A percentile compares a stretch with the other conserved stretches of the same genome.
These are phyloP conservation scores for Sphaceloma murrayae DNA, from an alignment of 2,329 filamentous ascomycete species.

Conservation along the genomic window DNA sequence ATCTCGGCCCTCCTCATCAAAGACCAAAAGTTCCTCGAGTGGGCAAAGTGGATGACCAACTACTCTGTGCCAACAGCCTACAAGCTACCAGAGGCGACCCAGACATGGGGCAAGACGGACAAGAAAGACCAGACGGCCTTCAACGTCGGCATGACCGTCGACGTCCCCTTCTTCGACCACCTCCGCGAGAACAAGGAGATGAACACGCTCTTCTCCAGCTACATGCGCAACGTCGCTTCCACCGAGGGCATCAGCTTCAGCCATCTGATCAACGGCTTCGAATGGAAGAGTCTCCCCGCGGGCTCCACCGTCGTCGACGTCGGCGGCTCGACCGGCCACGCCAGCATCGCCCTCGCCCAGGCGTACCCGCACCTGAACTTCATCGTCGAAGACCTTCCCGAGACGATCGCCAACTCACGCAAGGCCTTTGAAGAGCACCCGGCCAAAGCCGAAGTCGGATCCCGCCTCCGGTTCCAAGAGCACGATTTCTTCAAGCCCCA, in stretches of 20 bases:
- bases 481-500: slow-evolving; percentile 26
- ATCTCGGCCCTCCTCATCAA: slow-evolving; percentile 19
- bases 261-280: slow-evolving; percentile 46
- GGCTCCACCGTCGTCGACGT: slow-evolving; percentile 42
- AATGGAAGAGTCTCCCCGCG: slow-evolving; percentile 39
- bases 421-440: slow-evolving; percentile 1
- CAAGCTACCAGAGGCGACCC: slow-evolving; percentile 20
- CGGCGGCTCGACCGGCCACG: slow-evolving; percentile 38
- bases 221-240: slow-evolving; percentile 20
- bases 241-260: slow-evolving; percentile 46
- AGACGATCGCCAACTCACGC: slow-evolving; percentile 19
- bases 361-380: slow-evolving; percentile 36
- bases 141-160: slow-evolving; percentile 20
- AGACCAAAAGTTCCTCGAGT: slow-evolving; percentile 19
- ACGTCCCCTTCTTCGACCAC: slow-evolving; percentile 22
- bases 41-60: slow-evolving; percentile 20
- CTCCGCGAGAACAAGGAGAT: slow-evolving; percentile 20
- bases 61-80: slow-evolving; percentile 21
- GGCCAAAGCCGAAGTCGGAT: slow-evolving; percentile 17
- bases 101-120: slow-evolving; percentile 21
- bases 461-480: slow-evolving; percentile 19
- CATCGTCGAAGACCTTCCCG: slow-evolving; percentile 38
- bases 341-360: slow-evolving; percentile 34
- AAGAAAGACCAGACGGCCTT: slow-evolving; percentile 22
- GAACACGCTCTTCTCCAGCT: slow-evolving; percentile 21